Conservation (phyloP, 108 stramenopile genomes). For the Nitzschia inconspicua region DNA sequence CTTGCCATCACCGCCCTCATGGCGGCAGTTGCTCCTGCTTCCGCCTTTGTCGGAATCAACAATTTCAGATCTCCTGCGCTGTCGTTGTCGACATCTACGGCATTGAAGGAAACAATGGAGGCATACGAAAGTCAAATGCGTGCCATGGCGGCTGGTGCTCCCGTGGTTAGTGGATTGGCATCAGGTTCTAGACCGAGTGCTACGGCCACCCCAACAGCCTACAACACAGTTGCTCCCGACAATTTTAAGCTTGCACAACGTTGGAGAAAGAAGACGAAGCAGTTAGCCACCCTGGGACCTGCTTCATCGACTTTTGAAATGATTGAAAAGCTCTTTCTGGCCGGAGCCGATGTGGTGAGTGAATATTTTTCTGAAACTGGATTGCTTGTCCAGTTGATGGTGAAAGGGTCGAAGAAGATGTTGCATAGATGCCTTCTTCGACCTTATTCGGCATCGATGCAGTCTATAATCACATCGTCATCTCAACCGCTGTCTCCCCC, state of each 20-base stretch:
- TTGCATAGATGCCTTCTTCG: too few species aligned
- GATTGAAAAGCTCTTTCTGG: slow-evolving; percentile 83
- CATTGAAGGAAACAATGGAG: slow-evolving; percentile 5
- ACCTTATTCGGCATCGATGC: too few species aligned
- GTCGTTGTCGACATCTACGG: not conserved
- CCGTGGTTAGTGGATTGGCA: not conserved
- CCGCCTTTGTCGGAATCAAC: not conserved
- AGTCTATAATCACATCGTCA: too few species aligned
- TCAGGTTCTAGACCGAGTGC: not conserved
- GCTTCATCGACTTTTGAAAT: slow-evolving; percentile 67
- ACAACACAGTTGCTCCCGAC: not conserved
- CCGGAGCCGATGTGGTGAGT: slow-evolving; percentile 82
- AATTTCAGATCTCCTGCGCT: not conserved
- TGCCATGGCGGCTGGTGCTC: slow-evolving; percentile 1
- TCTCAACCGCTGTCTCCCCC: too few species aligned
- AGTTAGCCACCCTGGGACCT: slow-evolving; percentile 85
- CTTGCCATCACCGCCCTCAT: not conserved
- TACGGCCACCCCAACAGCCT: not conserved
- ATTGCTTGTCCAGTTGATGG: too few species aligned
- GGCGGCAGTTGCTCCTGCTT: not conserved
- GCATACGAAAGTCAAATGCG: slow-evolving; percentile 23
- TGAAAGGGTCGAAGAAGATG: too few species aligned
- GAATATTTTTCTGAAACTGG: too few species aligned
- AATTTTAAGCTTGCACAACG: slow-evolving; percentile 47
- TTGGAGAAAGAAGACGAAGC: slow-evolving; percentile 69